Conservation (phyloP, 768 basidiomycete genomes). For the Cystobasidium onofrii region DNA sequence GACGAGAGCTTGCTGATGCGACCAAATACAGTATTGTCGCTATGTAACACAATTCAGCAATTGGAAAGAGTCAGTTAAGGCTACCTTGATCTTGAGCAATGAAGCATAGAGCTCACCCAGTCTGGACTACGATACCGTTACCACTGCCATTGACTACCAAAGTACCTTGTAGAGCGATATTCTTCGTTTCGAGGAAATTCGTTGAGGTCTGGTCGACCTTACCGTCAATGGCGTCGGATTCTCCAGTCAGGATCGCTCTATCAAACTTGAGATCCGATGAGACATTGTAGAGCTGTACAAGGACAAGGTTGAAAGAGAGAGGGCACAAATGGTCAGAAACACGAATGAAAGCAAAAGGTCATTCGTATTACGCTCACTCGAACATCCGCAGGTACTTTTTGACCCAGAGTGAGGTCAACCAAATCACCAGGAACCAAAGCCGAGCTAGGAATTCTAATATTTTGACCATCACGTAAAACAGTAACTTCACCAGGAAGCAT, state of each 20-base stretch:
- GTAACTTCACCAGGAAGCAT: constrained; percentile 45
- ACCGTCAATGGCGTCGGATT: constrained; percentile 47
- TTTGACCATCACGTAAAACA: constrained; percentile 42
- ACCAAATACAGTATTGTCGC: constrained; percentile 43
- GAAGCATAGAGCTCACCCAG: constrained; percentile 6
- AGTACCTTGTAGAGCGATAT: constrained; percentile 57
- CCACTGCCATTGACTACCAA: constrained; percentile 40
- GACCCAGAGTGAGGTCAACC: constrained; percentile 33
- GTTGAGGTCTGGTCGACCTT: constrained; percentile 50
- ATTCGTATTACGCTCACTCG: constrained; percentile 37
- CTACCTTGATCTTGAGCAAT: neutral
- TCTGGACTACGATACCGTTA: constrained; percentile 23
- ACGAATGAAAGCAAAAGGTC: neutral
- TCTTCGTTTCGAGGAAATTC: constrained; percentile 52
- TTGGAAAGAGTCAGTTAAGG: neutral
- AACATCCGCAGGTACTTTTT: constrained; percentile 47
- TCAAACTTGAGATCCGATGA: constrained; percentile 58
- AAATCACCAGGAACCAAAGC: constrained; percentile 29
- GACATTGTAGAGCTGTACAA: constrained; percentile 47
- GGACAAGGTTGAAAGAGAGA: neutral
- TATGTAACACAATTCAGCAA: too few relatives aligned
- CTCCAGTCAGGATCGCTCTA: constrained; percentile 60
- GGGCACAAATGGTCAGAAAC: neutral
- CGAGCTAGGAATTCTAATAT: neutral
- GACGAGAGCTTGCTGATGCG: constrained; percentile 55